Percentiles rank a stretch among this genome's conserved stretches.
phyloP scores from a whole-genome alignment of 805 yeast species.

The Lipomyces sp. region DNA sequence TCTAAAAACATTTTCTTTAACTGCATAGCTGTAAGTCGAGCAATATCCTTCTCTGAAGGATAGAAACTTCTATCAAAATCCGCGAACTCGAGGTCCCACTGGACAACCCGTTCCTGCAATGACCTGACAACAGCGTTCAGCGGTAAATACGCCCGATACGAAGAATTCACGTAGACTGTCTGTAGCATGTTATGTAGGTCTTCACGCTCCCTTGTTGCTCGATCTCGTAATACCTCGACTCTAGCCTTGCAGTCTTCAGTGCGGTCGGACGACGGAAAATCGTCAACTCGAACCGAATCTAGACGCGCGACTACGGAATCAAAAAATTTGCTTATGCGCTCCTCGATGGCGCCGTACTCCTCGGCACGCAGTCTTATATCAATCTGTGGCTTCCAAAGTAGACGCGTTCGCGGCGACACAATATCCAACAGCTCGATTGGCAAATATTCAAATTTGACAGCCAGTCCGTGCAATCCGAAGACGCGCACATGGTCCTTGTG shows the following conservation, averaged over 20 bases:
- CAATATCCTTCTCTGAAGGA: conserved; percentile 92
- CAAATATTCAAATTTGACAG: conserved; percentile 78
- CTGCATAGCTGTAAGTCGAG: conserved; percentile 87
- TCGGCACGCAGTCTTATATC: conserved; percentile 73
- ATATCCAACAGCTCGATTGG: conserved; percentile 78
- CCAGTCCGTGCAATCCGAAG: conserved; percentile 78
- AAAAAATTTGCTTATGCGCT: conserved; percentile 65
- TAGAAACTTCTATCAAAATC: conserved; percentile 77
- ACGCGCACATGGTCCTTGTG: conserved; percentile 81
- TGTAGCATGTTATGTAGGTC: conserved; percentile 54
- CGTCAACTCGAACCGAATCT: conserved; percentile 76
- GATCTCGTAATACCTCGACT: conserved; percentile 61
- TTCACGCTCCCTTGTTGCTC: conserved; percentile 57
- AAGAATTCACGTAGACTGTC: conserved; percentile 57
- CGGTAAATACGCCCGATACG: conserved; percentile 68
- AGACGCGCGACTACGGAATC: conserved; percentile 72
- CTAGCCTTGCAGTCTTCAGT: conserved; percentile 68
- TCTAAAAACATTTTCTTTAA: conserved; percentile 74
- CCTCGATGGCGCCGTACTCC: conserved; percentile 57
- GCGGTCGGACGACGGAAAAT: conserved; percentile 66
- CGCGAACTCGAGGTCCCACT: conserved; percentile 83
- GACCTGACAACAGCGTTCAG: conserved; percentile 71
- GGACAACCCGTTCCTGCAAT: conserved; percentile 79
- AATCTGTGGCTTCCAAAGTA: conserved; percentile 72
- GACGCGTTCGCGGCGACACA: conserved; percentile 70